Percentiles rank a stretch among this genome's conserved stretches.
These are phyloP conservation scores for Leishmania turanica DNA, from an alignment of 208 protist species.

Conservation along the genomic window DNA sequence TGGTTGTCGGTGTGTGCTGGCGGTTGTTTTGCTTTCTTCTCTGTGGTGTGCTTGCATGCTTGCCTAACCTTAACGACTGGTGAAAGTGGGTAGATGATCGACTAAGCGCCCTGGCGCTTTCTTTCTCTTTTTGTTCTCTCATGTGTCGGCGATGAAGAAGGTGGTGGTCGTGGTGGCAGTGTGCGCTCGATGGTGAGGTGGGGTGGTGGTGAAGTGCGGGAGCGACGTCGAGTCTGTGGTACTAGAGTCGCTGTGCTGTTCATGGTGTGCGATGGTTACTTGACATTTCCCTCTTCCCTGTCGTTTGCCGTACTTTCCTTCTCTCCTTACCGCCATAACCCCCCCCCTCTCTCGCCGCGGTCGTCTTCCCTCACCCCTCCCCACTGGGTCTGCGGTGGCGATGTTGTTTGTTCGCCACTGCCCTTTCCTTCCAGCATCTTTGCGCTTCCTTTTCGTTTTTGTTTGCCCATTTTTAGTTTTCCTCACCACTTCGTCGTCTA, in stretches of 20 bases:
- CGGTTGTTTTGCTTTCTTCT: neutral
- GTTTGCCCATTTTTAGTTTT: neutral
- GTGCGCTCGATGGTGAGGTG: neutral
- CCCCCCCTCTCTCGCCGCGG: too few relatives aligned
- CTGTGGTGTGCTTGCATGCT: neutral
- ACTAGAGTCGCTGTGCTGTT: neutral
- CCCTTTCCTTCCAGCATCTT: neutral
- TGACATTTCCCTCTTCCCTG: neutral
- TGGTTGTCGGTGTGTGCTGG: neutral
- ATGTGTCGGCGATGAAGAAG: neutral
- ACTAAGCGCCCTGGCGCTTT: neutral
- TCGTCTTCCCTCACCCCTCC: neutral
- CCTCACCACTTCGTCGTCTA: neutral
- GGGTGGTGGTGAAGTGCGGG: neutral
- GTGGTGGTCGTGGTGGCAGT: neutral
- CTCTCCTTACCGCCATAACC: neutral
- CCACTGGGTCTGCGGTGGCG: neutral
- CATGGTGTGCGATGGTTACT: neutral
- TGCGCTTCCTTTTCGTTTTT: neutral
- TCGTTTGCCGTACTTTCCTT: neutral
- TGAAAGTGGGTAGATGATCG: neutral
- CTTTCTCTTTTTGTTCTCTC: neutral
- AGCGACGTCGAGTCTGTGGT: neutral
- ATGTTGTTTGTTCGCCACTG: neutral
- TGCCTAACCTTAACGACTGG: neutral